Evolutionary conservation across 768 basidiomycete genomes (phyloP), one percentile per base, ranked within the genome.

Genomic region (Nidularia pulvinata): DNA sequence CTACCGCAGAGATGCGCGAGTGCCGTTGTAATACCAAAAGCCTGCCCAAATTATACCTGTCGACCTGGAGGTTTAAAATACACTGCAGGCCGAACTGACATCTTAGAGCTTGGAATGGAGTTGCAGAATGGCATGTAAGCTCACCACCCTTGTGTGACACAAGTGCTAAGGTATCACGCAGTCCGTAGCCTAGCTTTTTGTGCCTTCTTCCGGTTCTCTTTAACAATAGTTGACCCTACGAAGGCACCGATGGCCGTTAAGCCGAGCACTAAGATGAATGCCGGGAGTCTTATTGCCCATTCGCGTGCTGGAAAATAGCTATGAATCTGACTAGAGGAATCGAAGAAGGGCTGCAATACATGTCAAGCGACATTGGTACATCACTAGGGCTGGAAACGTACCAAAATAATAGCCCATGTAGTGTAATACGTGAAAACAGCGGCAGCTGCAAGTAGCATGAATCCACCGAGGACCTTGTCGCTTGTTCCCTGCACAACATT

Each of bases 211-310:
- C 76, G 71, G 32, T 86, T 91, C 69, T 94, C 92, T 62, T 84
- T 85, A 51, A 86, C 67, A 52, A 92, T 75, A 4, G 93, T 93
- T 7, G 70, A 76, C 4, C 88, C 91, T n/a, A 96, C 70, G 69
- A 97, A 93, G 37, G 78, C 62, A 9, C 91, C 91, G 39, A 98
- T 88, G 9, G 78, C 86, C n/a, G 85, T 77, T 36, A 97, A 71
- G 5, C 95, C 95, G 7, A 89, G 64, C 5, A 95, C 78, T 6
- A 98, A 81, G 48, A 95, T 73, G 67, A 93, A 82, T 2, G 91
- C 88, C 37, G 95, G 95, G 46, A 98, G 67, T 16, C 90, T 83
- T 48, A 98, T 77, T 7, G 93, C 95, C 93, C 95, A 98, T 75
- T 97, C 93, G 48, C 95, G 78, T 5, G 91, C 66, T 0, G 93